A percentile compares a stretch with the other conserved stretches of the same genome.
Evolutionary conservation across 1,284 basidiomycete genomes (phyloP).

Genomic region (Acaromyces ingoldii): DNA sequence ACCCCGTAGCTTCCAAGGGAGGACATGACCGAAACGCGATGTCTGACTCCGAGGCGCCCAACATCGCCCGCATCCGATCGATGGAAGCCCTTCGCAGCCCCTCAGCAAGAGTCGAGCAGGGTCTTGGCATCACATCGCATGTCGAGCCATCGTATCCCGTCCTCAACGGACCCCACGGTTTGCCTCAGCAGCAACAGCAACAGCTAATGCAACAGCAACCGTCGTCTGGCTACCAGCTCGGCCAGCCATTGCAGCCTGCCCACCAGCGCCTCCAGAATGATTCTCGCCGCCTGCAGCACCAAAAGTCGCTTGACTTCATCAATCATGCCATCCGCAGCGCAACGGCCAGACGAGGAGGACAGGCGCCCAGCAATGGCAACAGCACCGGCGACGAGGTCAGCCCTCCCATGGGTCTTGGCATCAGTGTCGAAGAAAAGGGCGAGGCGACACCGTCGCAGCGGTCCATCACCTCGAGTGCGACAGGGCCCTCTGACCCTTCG

Average conservation of each 20-base stretch:
- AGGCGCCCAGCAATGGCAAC: slow-evolving; percentile 8
- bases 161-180: not conserved
- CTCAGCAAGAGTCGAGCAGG: slow-evolving; percentile 3
- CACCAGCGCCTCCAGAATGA: not conserved
- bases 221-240: not conserved
- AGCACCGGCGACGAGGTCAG: slow-evolving; percentile 8
- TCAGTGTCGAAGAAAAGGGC: slow-evolving; percentile 24
- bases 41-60: slow-evolving; percentile 15
- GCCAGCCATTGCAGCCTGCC: not conserved
- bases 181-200: slow-evolving; percentile 13
- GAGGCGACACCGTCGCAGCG: slow-evolving; percentile 6
- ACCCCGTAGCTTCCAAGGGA: slow-evolving; percentile 5
- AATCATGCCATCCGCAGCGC: slow-evolving; percentile 50
- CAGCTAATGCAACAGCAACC: slow-evolving; percentile 9
- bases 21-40: slow-evolving; percentile 1
- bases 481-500: slow-evolving; percentile 11
- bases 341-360: slow-evolving; percentile 37
- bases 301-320: slow-evolving; percentile 50
- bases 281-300: slow-evolving; percentile 30
- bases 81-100: slow-evolving; percentile 43
- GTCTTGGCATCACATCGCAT: not conserved
- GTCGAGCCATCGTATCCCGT: not conserved
- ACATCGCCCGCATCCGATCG: slow-evolving; percentile 38
- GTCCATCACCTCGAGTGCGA: slow-evolving; percentile 3
- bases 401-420: slow-evolving; percentile 37